Evolutionary conservation across 495 filamentous ascomycete species (phyloP).

Genomic region (Staphylotrichum longicolle): DNA sequence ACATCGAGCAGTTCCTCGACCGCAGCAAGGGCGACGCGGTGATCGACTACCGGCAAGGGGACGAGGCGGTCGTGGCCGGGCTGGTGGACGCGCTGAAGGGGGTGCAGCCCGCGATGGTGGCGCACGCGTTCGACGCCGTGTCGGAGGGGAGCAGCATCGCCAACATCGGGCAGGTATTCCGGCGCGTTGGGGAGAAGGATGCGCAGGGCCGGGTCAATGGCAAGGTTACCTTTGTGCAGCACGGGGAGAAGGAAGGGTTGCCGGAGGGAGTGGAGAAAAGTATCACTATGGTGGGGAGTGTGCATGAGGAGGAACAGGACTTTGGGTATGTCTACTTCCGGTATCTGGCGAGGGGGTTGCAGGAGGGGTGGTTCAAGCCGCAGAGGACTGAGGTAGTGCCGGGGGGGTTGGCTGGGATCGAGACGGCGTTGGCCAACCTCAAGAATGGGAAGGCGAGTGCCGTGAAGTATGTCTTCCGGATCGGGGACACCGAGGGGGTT

Average conservation of each 20-base stretch:
- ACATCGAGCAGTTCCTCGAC: slow-evolving; percentile 61
- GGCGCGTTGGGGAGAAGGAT: slow-evolving; percentile 46
- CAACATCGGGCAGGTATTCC: slow-evolving; percentile 47
- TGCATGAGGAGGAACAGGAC: slow-evolving; percentile 54
- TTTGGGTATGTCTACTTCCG: slow-evolving; percentile 57
- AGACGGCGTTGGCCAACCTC: slow-evolving; percentile 55
- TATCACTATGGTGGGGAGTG: slow-evolving; percentile 48
- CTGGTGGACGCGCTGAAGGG: slow-evolving; percentile 49
- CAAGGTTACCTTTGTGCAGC: slow-evolving; percentile 57
- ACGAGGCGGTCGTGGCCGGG: slow-evolving; percentile 51
- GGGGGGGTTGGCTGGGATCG: slow-evolving; percentile 58
- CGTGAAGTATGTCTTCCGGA: slow-evolving; percentile 66
- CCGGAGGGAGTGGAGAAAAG: slow-evolving; percentile 37
- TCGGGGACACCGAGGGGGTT: slow-evolving; percentile 58
- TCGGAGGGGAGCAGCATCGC: slow-evolving; percentile 49
- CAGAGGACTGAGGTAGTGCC: slow-evolving; percentile 62
- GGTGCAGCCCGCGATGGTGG: slow-evolving; percentile 10
- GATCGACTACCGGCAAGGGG: slow-evolving; percentile 67
- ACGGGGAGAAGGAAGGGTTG: slow-evolving; percentile 33
- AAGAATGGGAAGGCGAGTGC: slow-evolving; percentile 61
- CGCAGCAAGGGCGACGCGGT: slow-evolving; percentile 63
- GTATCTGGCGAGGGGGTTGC: slow-evolving; percentile 52
- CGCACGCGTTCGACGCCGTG: slow-evolving; percentile 61
- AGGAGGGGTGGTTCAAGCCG: slow-evolving; percentile 57
- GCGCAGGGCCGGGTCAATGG: slow-evolving; percentile 34